Percentiles rank a stretch among this genome's conserved stretches.
Conservation (phyloP, 176 grass and related monocot genomes). For the Bonia amplexicaulis region DNA sequence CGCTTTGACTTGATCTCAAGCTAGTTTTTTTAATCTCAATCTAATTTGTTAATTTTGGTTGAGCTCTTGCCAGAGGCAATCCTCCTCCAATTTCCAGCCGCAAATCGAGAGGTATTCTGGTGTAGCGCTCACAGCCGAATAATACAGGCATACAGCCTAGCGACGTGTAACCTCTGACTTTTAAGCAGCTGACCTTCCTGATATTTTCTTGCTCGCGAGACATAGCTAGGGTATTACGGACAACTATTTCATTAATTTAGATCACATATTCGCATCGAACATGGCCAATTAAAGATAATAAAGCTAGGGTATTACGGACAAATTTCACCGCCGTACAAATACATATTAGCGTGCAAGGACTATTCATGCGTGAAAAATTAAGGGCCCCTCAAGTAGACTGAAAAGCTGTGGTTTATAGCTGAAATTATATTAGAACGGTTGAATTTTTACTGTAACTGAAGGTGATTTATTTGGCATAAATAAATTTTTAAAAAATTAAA, state of each 20-base stretch:
- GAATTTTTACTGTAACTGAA: too few relatives aligned
- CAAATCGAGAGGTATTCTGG: background rate
- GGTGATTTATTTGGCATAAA: too few relatives aligned
- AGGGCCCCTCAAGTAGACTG: too few relatives aligned
- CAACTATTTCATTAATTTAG: background rate
- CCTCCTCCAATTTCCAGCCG: background rate
- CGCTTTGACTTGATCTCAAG: background rate
- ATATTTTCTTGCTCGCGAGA: background rate
- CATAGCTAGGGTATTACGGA: too few relatives aligned
- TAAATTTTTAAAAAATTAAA: too few relatives aligned
- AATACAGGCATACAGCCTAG: background rate
- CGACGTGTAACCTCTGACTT: background rate
- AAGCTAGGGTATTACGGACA: background rate
- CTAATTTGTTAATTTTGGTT: background rate
- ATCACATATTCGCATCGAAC: background rate
- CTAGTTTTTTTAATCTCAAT: background rate
- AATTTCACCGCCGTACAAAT: background rate
- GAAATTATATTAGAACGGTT: too few relatives aligned
- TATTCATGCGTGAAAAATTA: background rate
- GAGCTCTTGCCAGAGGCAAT: background rate
- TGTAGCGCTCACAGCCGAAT: background rate
- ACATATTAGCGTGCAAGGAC: background rate
- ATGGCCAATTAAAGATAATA: background rate
- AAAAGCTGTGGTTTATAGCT: too few relatives aligned
- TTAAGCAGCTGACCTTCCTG: background rate